Evolutionary conservation across 179 eudicot genomes (phyloP), one percentile per base, ranked within the genome.

Genomic region (Heliamphora pulchella): DNA sequence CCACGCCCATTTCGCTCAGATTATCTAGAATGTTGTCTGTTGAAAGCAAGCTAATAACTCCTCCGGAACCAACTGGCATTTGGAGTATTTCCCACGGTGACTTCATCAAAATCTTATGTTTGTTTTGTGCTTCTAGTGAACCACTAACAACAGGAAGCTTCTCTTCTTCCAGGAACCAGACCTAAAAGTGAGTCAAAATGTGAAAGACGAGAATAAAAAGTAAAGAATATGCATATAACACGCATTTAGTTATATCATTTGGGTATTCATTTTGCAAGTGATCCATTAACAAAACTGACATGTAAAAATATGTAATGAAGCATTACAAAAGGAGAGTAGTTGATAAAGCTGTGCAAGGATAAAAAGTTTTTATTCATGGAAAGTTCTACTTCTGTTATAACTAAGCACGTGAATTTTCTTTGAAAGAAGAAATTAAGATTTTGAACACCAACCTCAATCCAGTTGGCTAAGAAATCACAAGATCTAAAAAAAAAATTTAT

Each of bases 1-100:
- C 90, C 69, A 94, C 91, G 17, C 96, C 98, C 81, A 85, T 82
- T 76, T 79, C 79, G 41, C 81, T n/a, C 14, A 96, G 89, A 59
- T 87, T 81, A 65, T 90, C 97, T 22, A 92, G 58, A 57, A 92
- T 78, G 78, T 85, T 86, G 66, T 80, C 75, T 46, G 97, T 84
- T 74, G 90, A 87, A 78, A 96, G 89, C 68, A 84, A 85, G 83
- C 83, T 86, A 46, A 94, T 81, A 31, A 87, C 73, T 44, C 99
- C 99, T 31, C 91, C 96, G 51, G 93, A 94, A 71, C 99, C 99
- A 68, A 94, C 85, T 43, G 98, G 90, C 75, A 85, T 81, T 82
- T 92, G 93, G 79, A 91, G 94, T 71, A 96, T 88, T 76, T 89
- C 93, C 97, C 98, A 96, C 4, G 97, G 99, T 20, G 99, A 88